These are phyloP conservation scores for Cymbopogon citratus DNA, from an alignment of 176 grass and related monocot species.

Conservation along the genomic window DNA sequence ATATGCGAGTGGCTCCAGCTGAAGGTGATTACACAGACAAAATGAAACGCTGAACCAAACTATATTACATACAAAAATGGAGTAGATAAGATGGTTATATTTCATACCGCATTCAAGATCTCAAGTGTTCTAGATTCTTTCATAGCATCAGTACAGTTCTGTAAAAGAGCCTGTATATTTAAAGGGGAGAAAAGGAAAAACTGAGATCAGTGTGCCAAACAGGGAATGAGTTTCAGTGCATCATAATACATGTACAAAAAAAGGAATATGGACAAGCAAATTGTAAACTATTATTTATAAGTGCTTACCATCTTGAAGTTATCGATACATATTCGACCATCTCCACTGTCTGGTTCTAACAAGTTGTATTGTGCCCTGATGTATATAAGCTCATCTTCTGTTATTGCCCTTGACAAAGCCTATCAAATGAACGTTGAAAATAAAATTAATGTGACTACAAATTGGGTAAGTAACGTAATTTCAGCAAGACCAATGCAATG, in stretches of 20 bases:
- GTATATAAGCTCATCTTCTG: constrained; percentile 89
- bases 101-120: constrained; percentile 76
- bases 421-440: constrained; percentile 25
- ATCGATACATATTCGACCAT: constrained; percentile 70
- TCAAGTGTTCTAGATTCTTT: constrained; percentile 88
- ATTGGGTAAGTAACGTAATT: background rate
- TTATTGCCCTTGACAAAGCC: constrained; percentile 89
- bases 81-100: constrained; percentile 12
- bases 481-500: background rate
- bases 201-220: background rate
- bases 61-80: constrained; percentile 29
- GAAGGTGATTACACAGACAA: constrained; percentile 34
- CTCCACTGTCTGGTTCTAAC: constrained; percentile 71
- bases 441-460: background rate
- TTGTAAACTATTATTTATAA: background rate
- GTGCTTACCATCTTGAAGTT: constrained; percentile 83
- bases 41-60: constrained; percentile 1
- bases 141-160: constrained; percentile 89
- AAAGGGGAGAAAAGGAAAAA: background rate
- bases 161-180: constrained; percentile 71
- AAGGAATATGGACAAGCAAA: background rate
- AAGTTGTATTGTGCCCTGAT: constrained; percentile 81
- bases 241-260: background rate
- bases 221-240: background rate
- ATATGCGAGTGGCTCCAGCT: constrained; percentile 97